Percentiles rank a stretch among this genome's conserved stretches.
phyloP scores from a whole-genome alignment of 306 rosid genomes.

The Prunus mira region DNA sequence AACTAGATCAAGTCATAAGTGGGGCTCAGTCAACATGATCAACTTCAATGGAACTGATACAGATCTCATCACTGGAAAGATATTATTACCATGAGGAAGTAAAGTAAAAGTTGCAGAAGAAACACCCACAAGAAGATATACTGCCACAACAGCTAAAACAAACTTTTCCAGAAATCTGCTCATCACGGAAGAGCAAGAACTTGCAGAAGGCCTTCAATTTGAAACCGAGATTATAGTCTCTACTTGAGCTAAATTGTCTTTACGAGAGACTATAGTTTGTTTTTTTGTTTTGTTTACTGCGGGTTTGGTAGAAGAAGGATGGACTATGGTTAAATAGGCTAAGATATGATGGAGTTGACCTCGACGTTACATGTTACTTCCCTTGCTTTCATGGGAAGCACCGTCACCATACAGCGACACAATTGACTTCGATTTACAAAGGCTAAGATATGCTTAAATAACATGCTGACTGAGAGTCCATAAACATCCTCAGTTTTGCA shows the following conservation, averaged over 20 bases:
- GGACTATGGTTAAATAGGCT: not conserved
- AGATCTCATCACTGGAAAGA: not conserved
- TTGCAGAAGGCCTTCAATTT: not conserved
- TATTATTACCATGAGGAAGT: constrained; percentile 14
- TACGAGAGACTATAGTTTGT: not conserved
- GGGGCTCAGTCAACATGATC: not conserved
- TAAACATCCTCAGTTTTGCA: too few species aligned
- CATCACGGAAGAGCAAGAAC: constrained; percentile 20
- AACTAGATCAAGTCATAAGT: not conserved
- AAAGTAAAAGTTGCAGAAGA: constrained; percentile 7
- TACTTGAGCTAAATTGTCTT: not conserved
- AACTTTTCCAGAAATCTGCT: constrained; percentile 8
- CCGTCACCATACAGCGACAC: too few species aligned
- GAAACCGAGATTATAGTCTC: not conserved
- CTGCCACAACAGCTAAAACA: constrained; percentile 12
- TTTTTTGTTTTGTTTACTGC: not conserved
- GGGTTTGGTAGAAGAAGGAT: not conserved
- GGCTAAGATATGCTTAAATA: too few species aligned
- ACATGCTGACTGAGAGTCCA: too few species aligned
- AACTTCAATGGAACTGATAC: not conserved
- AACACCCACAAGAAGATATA: constrained; percentile 12
- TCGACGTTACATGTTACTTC: not conserved
- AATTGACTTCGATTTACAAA: too few species aligned
- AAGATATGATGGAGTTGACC: not conserved
- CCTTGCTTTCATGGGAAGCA: not conserved